These are phyloP conservation scores for Tetraselmis striata DNA, from an alignment of 139 green algal genomes.

Conservation along the genomic window DNA sequence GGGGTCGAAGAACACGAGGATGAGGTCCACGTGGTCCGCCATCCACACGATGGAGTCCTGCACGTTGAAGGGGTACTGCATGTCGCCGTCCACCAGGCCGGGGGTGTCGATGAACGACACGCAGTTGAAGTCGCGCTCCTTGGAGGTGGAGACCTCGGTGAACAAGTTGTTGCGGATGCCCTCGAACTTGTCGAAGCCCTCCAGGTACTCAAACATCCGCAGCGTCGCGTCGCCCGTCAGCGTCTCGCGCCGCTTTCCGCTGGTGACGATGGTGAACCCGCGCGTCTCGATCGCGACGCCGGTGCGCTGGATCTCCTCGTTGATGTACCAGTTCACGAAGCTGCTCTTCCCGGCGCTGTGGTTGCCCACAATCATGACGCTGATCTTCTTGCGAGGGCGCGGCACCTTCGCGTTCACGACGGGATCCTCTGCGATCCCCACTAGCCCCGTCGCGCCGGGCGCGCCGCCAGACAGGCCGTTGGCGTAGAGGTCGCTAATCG, in stretches of 20 bases:
- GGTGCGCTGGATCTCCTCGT: constrained; percentile 50
- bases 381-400: constrained; percentile 57
- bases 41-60: constrained; percentile 52
- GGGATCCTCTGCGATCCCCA: constrained; percentile 29
- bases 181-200: constrained; percentile 31
- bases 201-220: constrained; percentile 56
- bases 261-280: constrained; percentile 59
- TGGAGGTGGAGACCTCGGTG: constrained; percentile 50
- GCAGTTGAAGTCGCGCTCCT: constrained; percentile 53
- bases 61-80: constrained; percentile 65
- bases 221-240: constrained; percentile 63
- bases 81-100: constrained; percentile 60
- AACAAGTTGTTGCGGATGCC: constrained; percentile 46
- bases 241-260: constrained; percentile 41
- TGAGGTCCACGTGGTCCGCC: constrained; percentile 55
- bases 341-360: constrained; percentile 58
- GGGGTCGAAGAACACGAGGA: constrained; percentile 67
- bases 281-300: constrained; percentile 45
- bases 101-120: constrained; percentile 62
- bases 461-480: constrained; percentile 6
- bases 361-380: constrained; percentile 65
- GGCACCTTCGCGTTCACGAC: constrained; percentile 29
- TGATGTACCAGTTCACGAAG: constrained; percentile 75
- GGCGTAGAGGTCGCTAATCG: constrained; percentile 39
- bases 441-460: constrained; percentile 22